Percentiles rank a stretch among this genome's conserved stretches.
Conservation (phyloP, 768 basidiomycete species). For the Dictyophora rubrovolvata region DNA sequence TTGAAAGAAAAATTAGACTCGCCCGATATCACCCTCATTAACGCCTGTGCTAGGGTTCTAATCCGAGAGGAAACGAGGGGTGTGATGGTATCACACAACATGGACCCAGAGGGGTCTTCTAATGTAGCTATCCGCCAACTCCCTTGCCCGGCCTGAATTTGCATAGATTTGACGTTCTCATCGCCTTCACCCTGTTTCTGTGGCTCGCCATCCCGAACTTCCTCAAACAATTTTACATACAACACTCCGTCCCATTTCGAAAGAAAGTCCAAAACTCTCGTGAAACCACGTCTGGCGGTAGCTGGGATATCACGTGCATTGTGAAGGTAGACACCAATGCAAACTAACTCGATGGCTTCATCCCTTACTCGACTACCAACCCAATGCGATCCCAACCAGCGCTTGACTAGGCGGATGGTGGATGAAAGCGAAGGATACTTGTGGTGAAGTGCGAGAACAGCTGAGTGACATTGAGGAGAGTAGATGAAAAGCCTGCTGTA, state of each 20-base stretch:
- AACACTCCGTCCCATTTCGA: slow-evolving; percentile 71
- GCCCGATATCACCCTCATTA: slow-evolving; percentile 47
- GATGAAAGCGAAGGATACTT: slow-evolving; percentile 69
- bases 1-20: slow-evolving; percentile 43
- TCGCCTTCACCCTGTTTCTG: slow-evolving; percentile 17
- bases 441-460: slow-evolving; percentile 70
- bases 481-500: slow-evolving; percentile 70
- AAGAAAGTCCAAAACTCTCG: slow-evolving; percentile 59
- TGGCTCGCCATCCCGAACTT: slow-evolving; percentile 20
- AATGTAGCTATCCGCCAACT: slow-evolving; percentile 79
- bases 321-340: slow-evolving; percentile 65
- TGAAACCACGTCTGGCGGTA: slow-evolving; percentile 54
- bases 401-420: slow-evolving; percentile 80
- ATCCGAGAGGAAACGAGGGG: slow-evolving; percentile 65
- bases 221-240: slow-evolving; percentile 62
- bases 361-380: slow-evolving; percentile 60
- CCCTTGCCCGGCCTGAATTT: slow-evolving; percentile 30
- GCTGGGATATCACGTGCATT: neutral
- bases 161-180: slow-evolving; percentile 12
- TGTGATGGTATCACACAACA: slow-evolving; percentile 67
- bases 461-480: slow-evolving; percentile 76
- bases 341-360: slow-evolving; percentile 79
- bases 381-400: slow-evolving; percentile 91
- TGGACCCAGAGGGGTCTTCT: slow-evolving; percentile 56
- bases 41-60: slow-evolving; percentile 63